phyloP scores from a whole-genome alignment of 441 rosid genomes.

The Erodium trifolium region DNA sequence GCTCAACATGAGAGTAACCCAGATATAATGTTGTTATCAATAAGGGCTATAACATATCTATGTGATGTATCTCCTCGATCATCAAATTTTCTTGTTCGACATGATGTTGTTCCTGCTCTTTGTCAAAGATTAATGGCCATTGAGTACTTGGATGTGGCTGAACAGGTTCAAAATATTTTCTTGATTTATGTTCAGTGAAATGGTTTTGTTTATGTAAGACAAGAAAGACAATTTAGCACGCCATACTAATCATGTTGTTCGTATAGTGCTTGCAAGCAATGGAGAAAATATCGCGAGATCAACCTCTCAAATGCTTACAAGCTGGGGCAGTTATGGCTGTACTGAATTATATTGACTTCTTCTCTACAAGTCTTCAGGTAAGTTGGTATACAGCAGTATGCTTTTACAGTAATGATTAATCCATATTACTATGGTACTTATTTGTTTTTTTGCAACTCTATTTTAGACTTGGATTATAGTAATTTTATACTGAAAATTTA shows the following conservation, averaged over 20 bases:
- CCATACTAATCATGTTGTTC: conserved; percentile 10
- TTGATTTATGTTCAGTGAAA: conserved; percentile 1
- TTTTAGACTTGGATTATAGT: background rate
- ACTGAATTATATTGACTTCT: conserved; percentile 72
- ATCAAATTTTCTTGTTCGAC: conserved; percentile 58
- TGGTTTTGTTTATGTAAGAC: background rate
- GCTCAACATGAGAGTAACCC: conserved; percentile 56
- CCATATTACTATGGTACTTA: background rate
- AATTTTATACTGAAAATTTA: conserved; percentile 8
- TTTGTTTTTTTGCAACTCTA: background rate
- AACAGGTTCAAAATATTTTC: conserved; percentile 50
- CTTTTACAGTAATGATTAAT: background rate
- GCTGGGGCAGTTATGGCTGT: conserved; percentile 92
- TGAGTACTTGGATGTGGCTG: conserved; percentile 94
- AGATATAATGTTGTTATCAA: conserved; percentile 68
- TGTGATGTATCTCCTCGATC: conserved; percentile 92
- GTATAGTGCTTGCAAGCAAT: conserved; percentile 92
- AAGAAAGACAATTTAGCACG: conserved; percentile 8
- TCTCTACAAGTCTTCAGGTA: conserved; percentile 88
- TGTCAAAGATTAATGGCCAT: conserved; percentile 69
- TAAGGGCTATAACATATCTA: conserved; percentile 86
- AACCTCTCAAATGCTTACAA: conserved; percentile 79
- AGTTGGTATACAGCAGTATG: conserved; percentile 14
- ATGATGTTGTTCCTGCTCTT: conserved; percentile 74
- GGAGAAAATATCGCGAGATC: conserved; percentile 89